Base-by-base conservation (phyloP, 768 basidiomycete genomes). In the Russula sp. region DNA sequence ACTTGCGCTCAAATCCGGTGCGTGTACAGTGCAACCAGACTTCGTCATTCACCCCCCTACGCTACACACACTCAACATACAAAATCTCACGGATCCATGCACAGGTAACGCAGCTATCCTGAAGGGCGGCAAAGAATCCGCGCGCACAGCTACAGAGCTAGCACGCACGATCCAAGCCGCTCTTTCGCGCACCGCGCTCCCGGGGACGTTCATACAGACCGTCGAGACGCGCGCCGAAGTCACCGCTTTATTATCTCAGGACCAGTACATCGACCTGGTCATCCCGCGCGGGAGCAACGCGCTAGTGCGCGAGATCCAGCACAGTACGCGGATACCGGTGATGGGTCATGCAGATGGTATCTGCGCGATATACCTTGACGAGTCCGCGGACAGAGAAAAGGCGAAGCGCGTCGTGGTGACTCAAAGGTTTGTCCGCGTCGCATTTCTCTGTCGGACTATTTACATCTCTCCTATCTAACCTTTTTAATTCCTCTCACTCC, bases 301-400 rank as follows among this genome's bases (percentile, higher is more conserved):
- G 66, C 85, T 99, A 14, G 97, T 98, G 30, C 81, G 78, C 69
- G 89, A 79, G 73, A 97, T 99, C 64, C 93, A 98, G 73, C 89
- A 90, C 62, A 84, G 79, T 67, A 97, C 96, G 0, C 81, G 89
- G 63, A 98, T 99, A 65, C 89, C 97, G 2, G 97, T 99, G 50
- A 98, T 99, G 94, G 97, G 97, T 1, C 97, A 99, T 72, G 95
- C 97, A 8, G 97, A 99, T 75, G 97, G 97, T 1, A 77, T 98
- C 10, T 99, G 97, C 74, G 84, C 87, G 22, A 85, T 97, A 6
- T 98, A 88, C 74, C 76, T 99, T 7, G 96, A 99, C 74, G 87
- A 90, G 69, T 79, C 81, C 32, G 95, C 95, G 0, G 84, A 90
- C 68, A 70, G 78, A 44, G 82, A 85, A 62, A 98, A 94, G 74